Evolutionary conservation across 805 yeast genomes (phyloP), one percentile per base, ranked within the genome.

Genomic region (Saturnispora halmiae): DNA sequence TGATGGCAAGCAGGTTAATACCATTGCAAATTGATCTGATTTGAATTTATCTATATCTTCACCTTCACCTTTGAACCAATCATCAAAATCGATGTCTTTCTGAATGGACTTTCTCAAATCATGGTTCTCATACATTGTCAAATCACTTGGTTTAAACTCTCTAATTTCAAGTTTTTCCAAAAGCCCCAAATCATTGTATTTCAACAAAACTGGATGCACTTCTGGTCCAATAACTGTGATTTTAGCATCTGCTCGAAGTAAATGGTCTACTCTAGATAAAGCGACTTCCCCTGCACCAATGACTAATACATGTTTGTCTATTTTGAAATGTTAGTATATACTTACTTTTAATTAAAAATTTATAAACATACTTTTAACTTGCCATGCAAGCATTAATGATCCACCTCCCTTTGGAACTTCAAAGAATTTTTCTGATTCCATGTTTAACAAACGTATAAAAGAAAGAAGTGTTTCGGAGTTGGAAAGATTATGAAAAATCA

Each of bases 281-380:
- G 87, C 95, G 7, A 84, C 94, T 35, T 76, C 81, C 9, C 85
- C 84, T 6, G 81, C 86, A 0, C 94, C 94, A 31, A 83, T 73
- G 1, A 83, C 82, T 8, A 83, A 64, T 13, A 82, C 83, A 49
- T 73, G 83, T 35, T 69, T 69, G 47, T 69, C 71, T 61, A 25
- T 15, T 7, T 31, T 21, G 4, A 14, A 21, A 15, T 20, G 34
- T 32, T 37, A 41, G 38, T 29, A 38, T 16, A 32, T 9, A 6
- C n/a, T n/a, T n/a, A n/a, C n/a, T n/a, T n/a, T n/a, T n/a, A n/a
- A n/a, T n/a, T n/a, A n/a, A n/a, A n/a, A n/a, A n/a, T n/a, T n/a
- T n/a, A n/a, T 15, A 15, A 6, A 53, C 66, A 49, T 65, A 61
- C 77, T 63, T 48, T 67, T 71, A 16, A 80, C 82, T 59, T 80